These are phyloP conservation scores for Penicillium soppii DNA, from an alignment of 495 filamentous ascomycete genomes.

Conservation along the genomic window DNA sequence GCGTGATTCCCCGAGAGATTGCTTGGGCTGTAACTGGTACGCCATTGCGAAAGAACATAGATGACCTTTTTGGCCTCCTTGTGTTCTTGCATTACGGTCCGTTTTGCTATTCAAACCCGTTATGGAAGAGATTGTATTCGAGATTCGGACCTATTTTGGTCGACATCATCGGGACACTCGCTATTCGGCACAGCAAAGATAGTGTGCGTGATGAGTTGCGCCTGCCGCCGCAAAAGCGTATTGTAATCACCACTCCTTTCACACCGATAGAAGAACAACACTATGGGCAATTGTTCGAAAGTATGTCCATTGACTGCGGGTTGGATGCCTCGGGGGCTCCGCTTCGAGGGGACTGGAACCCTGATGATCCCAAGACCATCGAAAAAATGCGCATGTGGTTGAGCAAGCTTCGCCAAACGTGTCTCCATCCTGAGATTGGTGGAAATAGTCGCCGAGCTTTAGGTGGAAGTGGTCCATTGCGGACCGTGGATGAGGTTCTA, in stretches of 20 bases:
- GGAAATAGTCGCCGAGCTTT: conserved; percentile 65
- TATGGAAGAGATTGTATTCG: conserved; percentile 66
- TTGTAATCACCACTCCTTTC: conserved; percentile 88
- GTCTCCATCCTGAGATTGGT: conserved; percentile 80
- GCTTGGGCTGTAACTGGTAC: conserved; percentile 95
- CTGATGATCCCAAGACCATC: conserved; percentile 52
- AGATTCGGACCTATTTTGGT: conserved; percentile 60
- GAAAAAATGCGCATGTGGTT: conserved; percentile 73
- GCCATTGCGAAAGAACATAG: conserved; percentile 75
- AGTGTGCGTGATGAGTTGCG: conserved; percentile 66
- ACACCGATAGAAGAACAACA: conserved; percentile 84
- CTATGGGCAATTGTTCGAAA: conserved; percentile 67
- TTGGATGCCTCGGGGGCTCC: conserved; percentile 65
- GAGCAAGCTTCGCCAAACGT: conserved; percentile 72
- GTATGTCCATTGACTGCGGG: conserved; percentile 69
- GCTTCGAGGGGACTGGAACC: conserved; percentile 57
- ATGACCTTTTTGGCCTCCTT: conserved; percentile 67
- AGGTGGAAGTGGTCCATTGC: conserved; percentile 63
- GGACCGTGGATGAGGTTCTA: conserved; percentile 82
- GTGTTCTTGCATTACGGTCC: conserved; percentile 79
- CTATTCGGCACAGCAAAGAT: conserved; percentile 84
- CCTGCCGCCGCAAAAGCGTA: conserved; percentile 72
- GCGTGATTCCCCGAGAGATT: conserved; percentile 76
- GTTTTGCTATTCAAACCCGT: conserved; percentile 56
- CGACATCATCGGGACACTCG: conserved; percentile 63